These are phyloP conservation scores for Morella rubra DNA, from an alignment of 306 rosid species.

Conservation along the genomic window DNA sequence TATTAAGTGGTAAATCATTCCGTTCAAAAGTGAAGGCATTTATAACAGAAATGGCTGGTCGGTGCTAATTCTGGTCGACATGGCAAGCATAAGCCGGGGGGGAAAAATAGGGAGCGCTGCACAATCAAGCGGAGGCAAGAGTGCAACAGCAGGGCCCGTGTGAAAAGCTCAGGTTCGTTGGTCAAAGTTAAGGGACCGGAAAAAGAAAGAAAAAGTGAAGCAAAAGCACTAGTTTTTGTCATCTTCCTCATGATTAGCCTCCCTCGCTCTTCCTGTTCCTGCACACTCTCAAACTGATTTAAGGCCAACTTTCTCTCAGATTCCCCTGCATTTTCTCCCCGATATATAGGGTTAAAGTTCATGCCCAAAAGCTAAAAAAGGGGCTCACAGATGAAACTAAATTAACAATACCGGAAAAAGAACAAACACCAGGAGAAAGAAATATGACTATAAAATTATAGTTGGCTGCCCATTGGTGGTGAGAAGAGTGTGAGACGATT, in stretches of 20 bases:
- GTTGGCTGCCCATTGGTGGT: no score
- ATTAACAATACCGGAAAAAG: no score
- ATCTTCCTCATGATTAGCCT: slow-evolving; percentile 12
- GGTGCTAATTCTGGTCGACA: no score
- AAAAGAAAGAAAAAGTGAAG: slow-evolving; percentile 3
- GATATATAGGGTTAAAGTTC: not conserved
- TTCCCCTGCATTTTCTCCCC: slow-evolving; percentile 14
- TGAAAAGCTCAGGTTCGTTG: slow-evolving; percentile 7
- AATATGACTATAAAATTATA: no score
- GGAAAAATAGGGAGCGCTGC: no score
- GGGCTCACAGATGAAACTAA: no score
- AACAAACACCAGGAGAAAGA: not conserved
- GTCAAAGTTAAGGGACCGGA: slow-evolving; percentile 23
- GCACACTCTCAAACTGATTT: not conserved
- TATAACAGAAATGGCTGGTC: no score
- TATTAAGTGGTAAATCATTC: no score
- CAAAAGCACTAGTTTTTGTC: slow-evolving; percentile 6
- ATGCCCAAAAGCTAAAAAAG: not conserved
- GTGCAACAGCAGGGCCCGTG: slow-evolving; percentile 11
- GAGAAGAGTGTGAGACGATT: not conserved
- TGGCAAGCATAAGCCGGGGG: no score
- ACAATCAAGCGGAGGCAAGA: not conserved
- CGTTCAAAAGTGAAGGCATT: no score
- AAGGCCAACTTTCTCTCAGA: not conserved
- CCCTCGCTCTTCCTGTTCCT: not conserved